Evolutionary conservation across 345 rosid species (phyloP), one percentile per base, ranked within the genome.

Genomic region (Angophora floribunda): DNA sequence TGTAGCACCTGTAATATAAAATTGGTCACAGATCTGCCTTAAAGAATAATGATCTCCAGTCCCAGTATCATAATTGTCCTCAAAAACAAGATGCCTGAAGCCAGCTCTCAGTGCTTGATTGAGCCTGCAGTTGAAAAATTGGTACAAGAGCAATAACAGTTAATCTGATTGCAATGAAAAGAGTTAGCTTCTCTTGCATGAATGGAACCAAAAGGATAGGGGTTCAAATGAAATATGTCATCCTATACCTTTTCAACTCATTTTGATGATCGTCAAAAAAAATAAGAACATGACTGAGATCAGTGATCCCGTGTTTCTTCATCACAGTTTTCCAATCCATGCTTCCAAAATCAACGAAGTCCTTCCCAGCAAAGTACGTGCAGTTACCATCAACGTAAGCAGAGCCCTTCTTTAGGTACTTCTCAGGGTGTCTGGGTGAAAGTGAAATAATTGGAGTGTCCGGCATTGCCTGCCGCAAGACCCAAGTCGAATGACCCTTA

Each of bases 401-500:
- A 55, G 98, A 97, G 12, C 99, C 99, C 93, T 98, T 98, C 91
- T 89, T 93, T 17, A 96, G 88, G 88, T 98, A 98, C 93, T 97
- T 97, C 92, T 92, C 98, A 9, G 99, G 99, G 90, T 98, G 99
- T 85, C 99, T 90, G 6, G 99, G 99, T 26, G 99, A 89, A 85
- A 98, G 87, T 21, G 99, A 97, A 87, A 97, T 90, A 45, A 98
- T 98, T 51, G 92, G 95, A n/a, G 90, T 94, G 75, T 95, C 94
- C 70, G 96, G 99, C 98, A 95, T 98, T 1, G 99, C 99, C 91
- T 97, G 99, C 90, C 99, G 94, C 93, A 98, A 85, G 91, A 98
- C 96, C 99, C 99, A 98, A 87, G 99, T 97, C 7, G 99, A 98
- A 87, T 98, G 99, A 51, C 99, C 99, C 93, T 98, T 98, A 84